These are phyloP conservation scores for Aspergillus sp. DNA, from an alignment of 2,329 filamentous ascomycete species.

Conservation along the genomic window DNA sequence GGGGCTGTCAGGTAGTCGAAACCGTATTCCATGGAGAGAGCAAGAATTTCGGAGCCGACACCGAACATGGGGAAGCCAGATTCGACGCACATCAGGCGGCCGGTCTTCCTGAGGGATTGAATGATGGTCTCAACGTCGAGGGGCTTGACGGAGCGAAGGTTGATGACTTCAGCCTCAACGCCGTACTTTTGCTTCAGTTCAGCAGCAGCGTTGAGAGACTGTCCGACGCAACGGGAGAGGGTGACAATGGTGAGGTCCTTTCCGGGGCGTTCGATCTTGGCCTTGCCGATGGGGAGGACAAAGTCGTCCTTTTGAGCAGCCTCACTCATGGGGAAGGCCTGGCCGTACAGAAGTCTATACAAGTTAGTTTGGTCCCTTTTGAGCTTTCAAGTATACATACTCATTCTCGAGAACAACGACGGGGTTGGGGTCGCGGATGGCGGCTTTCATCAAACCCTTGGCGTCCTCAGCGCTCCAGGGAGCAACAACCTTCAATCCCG, in stretches of 20 bases:
- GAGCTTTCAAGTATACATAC: constrained; percentile 41
- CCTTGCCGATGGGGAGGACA: constrained; percentile 96
- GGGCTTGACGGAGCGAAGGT: constrained; percentile 96
- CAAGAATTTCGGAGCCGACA: constrained; percentile 89
- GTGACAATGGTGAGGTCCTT: constrained; percentile 96
- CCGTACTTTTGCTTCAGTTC: constrained; percentile 95
- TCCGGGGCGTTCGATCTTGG: constrained; percentile 95
- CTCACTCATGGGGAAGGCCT: constrained; percentile 95
- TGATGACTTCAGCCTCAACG: constrained; percentile 94
- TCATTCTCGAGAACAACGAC: constrained; percentile 90
- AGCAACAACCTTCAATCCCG: constrained; percentile 93
- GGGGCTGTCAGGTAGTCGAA: constrained; percentile 98
- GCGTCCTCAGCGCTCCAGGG: constrained; percentile 98
- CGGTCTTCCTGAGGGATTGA: constrained; percentile 98
- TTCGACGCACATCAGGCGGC: constrained; percentile 86
- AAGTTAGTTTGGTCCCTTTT: constrained; percentile 31
- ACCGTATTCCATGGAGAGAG: constrained; percentile 93
- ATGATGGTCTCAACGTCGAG: constrained; percentile 94
- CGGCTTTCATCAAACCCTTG: constrained; percentile 96
- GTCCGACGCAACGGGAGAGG: constrained; percentile 92
- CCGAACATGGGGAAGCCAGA: constrained; percentile 96
- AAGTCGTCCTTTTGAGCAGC: constrained; percentile 96
- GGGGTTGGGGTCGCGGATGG: constrained; percentile 97
- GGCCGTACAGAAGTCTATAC: constrained; percentile 79
- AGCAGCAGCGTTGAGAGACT: constrained; percentile 85